These are phyloP conservation scores for Blattamonas nauphoetae DNA, from an alignment of 78 protist genomes.

Conservation along the genomic window DNA sequence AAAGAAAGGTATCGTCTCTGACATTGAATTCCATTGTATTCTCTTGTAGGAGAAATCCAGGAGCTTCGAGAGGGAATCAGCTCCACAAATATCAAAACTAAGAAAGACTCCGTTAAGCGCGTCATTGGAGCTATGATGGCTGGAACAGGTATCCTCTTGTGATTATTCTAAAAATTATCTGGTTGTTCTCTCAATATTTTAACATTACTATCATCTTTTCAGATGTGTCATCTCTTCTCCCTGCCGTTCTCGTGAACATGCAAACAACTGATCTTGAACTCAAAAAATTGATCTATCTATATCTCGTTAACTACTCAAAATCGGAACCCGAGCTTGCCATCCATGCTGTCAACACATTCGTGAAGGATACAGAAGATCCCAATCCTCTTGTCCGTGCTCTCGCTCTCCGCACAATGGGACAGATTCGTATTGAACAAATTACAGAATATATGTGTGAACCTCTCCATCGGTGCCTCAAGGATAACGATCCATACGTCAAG, in stretches of 20 bases:
- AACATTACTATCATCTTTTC: no score
- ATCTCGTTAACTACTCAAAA: slow-evolving; percentile 93
- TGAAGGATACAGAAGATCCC: slow-evolving; percentile 74
- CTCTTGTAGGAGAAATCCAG: slow-evolving; percentile 34
- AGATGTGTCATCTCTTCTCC: neutral
- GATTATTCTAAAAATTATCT: slow-evolving; percentile 79
- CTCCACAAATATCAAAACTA: slow-evolving; percentile 29
- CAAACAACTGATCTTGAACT: slow-evolving; percentile 67
- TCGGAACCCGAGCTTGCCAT: slow-evolving; percentile 93
- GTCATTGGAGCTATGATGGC: slow-evolving; percentile 96
- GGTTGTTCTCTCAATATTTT: no score
- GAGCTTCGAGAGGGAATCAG: slow-evolving; percentile 41
- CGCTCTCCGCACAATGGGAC: slow-evolving; percentile 98
- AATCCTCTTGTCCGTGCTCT: slow-evolving; percentile 94
- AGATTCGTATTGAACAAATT: slow-evolving; percentile 86
- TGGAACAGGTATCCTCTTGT: slow-evolving; percentile 89
- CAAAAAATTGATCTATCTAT: slow-evolving; percentile 96
- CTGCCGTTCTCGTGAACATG: neutral
- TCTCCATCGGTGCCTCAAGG: slow-evolving; percentile 10
- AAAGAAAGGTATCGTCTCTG: no score
- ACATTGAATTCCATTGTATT: no score
- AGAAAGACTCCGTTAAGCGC: slow-evolving; percentile 91
- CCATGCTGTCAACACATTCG: slow-evolving; percentile 91
- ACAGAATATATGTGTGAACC: slow-evolving; percentile 82
- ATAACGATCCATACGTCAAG: slow-evolving; percentile 15